These are phyloP conservation scores for Tolypocladium inflatum DNA, from an alignment of 2,329 filamentous ascomycete genomes.

Conservation along the genomic window DNA sequence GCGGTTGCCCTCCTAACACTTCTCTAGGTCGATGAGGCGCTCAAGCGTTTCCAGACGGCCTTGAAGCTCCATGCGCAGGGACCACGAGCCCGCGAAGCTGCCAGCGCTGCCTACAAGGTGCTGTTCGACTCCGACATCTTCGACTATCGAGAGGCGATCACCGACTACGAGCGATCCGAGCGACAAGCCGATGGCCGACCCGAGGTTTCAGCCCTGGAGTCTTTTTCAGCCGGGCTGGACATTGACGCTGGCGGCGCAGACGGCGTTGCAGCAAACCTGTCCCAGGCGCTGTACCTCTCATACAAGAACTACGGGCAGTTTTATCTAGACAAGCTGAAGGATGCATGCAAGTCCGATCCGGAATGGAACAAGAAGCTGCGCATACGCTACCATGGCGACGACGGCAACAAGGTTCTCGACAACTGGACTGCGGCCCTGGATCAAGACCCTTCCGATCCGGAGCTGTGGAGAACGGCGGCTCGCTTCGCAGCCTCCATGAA, in stretches of 20 bases:
- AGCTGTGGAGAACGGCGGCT: slow-evolving; percentile 52
- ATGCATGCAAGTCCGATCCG: slow-evolving; percentile 37
- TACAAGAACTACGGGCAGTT: slow-evolving; percentile 97
- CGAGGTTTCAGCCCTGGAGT: slow-evolving; percentile 28
- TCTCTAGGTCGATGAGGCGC: slow-evolving; percentile 74
- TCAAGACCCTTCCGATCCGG: slow-evolving; percentile 57
- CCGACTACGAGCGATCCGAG: slow-evolving; percentile 70
- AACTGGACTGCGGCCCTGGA: slow-evolving; percentile 51
- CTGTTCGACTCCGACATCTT: slow-evolving; percentile 93
- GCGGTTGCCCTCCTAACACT: background rate
- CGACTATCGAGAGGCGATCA: slow-evolving; percentile 76
- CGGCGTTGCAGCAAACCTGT: slow-evolving; percentile 67
- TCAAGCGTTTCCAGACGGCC: slow-evolving; percentile 88
- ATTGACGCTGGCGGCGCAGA: slow-evolving; percentile 56
- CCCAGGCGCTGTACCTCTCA: slow-evolving; percentile 83
- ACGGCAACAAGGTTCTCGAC: slow-evolving; percentile 37
- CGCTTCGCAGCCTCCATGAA: slow-evolving; percentile 49
- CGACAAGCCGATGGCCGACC: slow-evolving; percentile 40
- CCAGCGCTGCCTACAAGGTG: slow-evolving; percentile 69
- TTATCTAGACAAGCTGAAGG: slow-evolving; percentile 54
- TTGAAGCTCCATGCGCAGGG: slow-evolving; percentile 88
- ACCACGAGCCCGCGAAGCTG: slow-evolving; percentile 62
- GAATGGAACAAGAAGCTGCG: slow-evolving; percentile 26
- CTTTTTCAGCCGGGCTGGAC: slow-evolving; percentile 42
- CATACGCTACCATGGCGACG: slow-evolving; percentile 18